A percentile compares a stretch with the other conserved stretches of the same genome.
These are phyloP conservation scores for Magnolia kwangsiensis DNA, from an alignment of 164 flowering plant genomes.

Conservation along the genomic window DNA sequence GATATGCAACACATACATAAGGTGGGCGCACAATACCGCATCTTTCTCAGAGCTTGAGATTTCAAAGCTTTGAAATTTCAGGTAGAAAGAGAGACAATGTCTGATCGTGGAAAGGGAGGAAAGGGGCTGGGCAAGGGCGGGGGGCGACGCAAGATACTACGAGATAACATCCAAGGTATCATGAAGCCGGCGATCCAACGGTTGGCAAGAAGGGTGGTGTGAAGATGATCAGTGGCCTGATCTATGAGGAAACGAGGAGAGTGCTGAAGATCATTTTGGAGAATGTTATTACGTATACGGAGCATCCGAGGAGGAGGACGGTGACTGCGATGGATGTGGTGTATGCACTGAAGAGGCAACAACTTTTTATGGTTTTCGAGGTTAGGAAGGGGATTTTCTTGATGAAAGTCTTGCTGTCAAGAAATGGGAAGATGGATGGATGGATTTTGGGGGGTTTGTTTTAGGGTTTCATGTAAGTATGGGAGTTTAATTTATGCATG, in stretches of 20 bases:
- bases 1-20: no score
- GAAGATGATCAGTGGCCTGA: constrained; percentile 17
- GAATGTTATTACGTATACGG: constrained; percentile 18
- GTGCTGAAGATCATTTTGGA: constrained; percentile 19
- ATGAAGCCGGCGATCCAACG: constrained; percentile 18
- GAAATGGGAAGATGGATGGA: neutral
- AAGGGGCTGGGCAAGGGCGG: constrained; percentile 20
- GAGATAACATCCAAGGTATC: constrained; percentile 21
- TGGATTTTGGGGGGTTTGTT: neutral
- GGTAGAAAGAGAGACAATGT: constrained; percentile 4
- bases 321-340: constrained; percentile 17
- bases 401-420: neutral
- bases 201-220: constrained; percentile 17
- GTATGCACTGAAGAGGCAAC: constrained; percentile 16
- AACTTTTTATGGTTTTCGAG: constrained; percentile 16
- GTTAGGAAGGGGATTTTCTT: neutral
- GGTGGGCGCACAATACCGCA: neutral
- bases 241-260: constrained; percentile 22
- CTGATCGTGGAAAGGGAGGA: constrained; percentile 20
- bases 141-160: constrained; percentile 13
- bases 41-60: neutral
- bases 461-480: no score
- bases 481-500: no score
- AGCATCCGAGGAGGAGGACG: constrained; percentile 15
- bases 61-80: neutral